phyloP scores from a whole-genome alignment of 305 asterid species.

The Fraxinus sp. region DNA sequence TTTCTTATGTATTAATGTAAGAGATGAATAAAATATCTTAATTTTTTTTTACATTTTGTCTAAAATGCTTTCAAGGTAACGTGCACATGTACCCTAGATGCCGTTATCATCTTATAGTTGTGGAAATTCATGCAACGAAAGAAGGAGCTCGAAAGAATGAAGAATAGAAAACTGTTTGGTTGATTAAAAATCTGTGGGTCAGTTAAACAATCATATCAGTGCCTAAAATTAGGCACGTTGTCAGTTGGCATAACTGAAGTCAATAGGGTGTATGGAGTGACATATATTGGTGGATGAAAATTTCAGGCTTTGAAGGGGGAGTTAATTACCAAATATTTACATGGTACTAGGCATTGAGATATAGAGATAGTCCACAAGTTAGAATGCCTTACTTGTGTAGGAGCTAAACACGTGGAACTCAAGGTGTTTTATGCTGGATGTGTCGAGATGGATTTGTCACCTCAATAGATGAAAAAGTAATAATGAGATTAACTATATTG shows the following conservation, averaged over 20 bases:
- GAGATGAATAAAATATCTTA: constrained; percentile 1
- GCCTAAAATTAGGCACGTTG: neutral
- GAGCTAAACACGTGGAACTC: neutral
- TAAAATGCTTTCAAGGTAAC: neutral
- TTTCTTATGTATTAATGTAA: constrained; percentile 15
- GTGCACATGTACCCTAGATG: neutral
- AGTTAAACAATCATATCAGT: neutral
- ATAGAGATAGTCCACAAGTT: neutral
- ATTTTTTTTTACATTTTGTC: neutral
- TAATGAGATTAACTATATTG: neutral
- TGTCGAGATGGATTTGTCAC: constrained; percentile 4
- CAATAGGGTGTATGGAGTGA: neutral
- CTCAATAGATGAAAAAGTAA: neutral
- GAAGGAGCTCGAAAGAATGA: neutral
- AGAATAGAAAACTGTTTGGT: neutral
- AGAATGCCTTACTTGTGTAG: neutral
- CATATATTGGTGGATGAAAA: constrained; percentile 9
- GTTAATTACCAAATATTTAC: neutral
- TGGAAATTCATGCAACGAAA: neutral
- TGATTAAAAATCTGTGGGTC: constrained; percentile 10
- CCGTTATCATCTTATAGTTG: neutral
- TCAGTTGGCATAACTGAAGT: neutral
- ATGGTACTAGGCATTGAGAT: neutral
- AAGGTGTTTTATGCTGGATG: constrained; percentile 15
- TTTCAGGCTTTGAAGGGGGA: neutral